phyloP scores from a whole-genome alignment of 345 rosid species.

The Salix purpurea region DNA sequence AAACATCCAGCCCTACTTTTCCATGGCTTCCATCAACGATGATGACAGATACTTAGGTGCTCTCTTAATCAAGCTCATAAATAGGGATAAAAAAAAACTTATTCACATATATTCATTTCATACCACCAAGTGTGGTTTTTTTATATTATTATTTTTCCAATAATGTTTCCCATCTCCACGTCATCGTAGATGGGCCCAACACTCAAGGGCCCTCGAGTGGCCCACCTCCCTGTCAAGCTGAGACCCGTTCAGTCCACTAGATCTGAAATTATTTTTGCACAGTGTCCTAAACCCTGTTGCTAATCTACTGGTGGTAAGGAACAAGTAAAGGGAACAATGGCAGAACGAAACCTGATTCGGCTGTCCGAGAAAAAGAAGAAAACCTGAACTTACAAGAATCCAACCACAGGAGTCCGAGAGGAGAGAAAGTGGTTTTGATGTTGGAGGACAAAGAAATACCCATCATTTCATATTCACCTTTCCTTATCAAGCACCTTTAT shows the following conservation, averaged over 20 bases:
- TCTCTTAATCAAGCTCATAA: too few relatives aligned
- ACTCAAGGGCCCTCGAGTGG: not conserved
- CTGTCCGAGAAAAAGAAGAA: not conserved
- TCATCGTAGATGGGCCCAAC: slow-evolving; percentile 6
- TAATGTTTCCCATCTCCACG: too few relatives aligned
- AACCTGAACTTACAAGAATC: slow-evolving; percentile 19
- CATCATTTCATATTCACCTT: slow-evolving; percentile 24
- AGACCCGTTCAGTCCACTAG: slow-evolving; percentile 15
- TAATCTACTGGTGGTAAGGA: not conserved
- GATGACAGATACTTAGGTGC: not conserved
- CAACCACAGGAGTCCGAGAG: slow-evolving; percentile 19
- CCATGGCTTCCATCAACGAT: not conserved
- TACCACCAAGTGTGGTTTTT: too few relatives aligned
- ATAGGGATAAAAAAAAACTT: too few relatives aligned
- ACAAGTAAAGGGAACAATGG: not conserved
- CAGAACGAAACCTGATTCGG: slow-evolving; percentile 7
- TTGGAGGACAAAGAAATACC: slow-evolving; percentile 24
- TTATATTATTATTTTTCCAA: too few relatives aligned
- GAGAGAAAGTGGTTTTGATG: slow-evolving; percentile 32
- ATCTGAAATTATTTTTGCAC: not conserved
- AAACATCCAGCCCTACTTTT: not conserved
- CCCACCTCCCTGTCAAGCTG: not conserved
- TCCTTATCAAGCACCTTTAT: slow-evolving; percentile 43
- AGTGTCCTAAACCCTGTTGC: slow-evolving; percentile 11
- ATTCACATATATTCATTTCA: too few relatives aligned